A percentile compares a stretch with the other conserved stretches of the same genome.
phyloP scores from a whole-genome alignment of 208 protist species.

The Leishmania guyanensis region DNA sequence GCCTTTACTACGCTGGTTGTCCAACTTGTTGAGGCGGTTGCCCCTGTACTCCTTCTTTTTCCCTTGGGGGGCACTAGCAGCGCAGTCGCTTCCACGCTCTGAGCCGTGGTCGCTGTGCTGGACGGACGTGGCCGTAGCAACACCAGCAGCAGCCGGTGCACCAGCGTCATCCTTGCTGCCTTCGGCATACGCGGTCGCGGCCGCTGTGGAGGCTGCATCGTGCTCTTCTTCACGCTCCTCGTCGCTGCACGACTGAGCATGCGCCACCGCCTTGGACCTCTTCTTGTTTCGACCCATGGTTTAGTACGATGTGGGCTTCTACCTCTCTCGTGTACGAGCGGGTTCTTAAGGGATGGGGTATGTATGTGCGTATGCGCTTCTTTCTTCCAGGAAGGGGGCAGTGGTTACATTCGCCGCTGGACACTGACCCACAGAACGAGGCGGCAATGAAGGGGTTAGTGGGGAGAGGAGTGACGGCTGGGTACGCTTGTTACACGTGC shows the following conservation, averaged over 20 bases:
- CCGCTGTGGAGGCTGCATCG: not conserved
- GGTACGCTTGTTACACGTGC: not conserved
- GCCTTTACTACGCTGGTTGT: constrained; percentile 34
- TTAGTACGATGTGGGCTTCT: too few species aligned
- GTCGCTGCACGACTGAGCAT: constrained; percentile 30
- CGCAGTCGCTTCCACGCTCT: constrained; percentile 7
- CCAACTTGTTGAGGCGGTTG: constrained; percentile 48
- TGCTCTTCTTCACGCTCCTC: constrained; percentile 27
- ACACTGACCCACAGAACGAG: not conserved
- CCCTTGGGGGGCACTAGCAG: constrained; percentile 9
- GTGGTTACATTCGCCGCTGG: not conserved
- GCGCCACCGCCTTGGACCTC: constrained; percentile 36
- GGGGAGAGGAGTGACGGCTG: not conserved
- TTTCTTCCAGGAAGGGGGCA: not conserved
- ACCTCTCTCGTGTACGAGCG: not conserved
- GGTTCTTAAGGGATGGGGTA: not conserved
- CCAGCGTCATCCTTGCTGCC: not conserved
- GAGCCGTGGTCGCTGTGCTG: constrained; percentile 1
- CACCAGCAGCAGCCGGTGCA: not conserved
- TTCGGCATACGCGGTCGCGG: not conserved
- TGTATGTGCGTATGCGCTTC: not conserved
- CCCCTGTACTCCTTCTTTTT: constrained; percentile 80
- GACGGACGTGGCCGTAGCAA: not conserved
- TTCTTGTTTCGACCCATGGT: constrained; percentile 73
- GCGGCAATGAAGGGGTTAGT: not conserved